Percentiles rank a stretch among this genome's conserved stretches.
These are phyloP conservation scores for Melanopsichium pennsylvanicum DNA, from an alignment of 1,284 basidiomycete species.

Conservation along the genomic window DNA sequence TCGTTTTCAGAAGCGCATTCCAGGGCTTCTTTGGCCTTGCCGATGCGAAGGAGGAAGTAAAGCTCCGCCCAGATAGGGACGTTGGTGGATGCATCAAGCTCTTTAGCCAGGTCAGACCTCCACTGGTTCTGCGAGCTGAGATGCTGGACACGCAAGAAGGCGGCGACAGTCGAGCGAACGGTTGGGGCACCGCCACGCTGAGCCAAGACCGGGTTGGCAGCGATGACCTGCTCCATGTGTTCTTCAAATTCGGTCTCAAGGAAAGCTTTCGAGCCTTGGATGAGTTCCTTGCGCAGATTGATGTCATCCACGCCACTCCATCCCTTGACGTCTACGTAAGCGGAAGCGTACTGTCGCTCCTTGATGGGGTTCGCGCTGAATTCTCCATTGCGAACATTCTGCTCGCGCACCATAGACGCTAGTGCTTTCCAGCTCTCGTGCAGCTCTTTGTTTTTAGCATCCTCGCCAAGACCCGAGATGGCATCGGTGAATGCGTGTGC, in stretches of 20 bases:
- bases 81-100: conserved; percentile 47
- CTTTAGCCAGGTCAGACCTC: conserved; percentile 54
- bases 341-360: conserved; percentile 69
- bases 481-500: conserved; percentile 57
- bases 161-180: conserved; percentile 79
- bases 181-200: conserved; percentile 90
- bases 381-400: conserved; percentile 67
- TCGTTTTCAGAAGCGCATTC: conserved; percentile 75
- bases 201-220: conserved; percentile 82
- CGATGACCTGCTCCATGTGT: conserved; percentile 88
- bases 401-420: conserved; percentile 68
- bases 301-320: conserved; percentile 34
- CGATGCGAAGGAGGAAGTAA: conserved; percentile 88
- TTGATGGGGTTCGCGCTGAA: conserved; percentile 58
- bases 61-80: conserved; percentile 87
- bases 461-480: conserved; percentile 46
- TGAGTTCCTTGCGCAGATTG: conserved; percentile 70
- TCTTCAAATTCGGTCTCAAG: conserved; percentile 78
- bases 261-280: conserved; percentile 76
- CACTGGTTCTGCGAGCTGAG: conserved; percentile 56
- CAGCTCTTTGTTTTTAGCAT: conserved; percentile 62
- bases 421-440: conserved; percentile 68
- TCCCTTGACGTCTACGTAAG: conserved; percentile 65
- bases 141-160: conserved; percentile 59
- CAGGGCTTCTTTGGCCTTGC: conserved; percentile 81